Conservation (phyloP, 495 filamentous ascomycete genomes). For the Aspergillus indologenus region DNA sequence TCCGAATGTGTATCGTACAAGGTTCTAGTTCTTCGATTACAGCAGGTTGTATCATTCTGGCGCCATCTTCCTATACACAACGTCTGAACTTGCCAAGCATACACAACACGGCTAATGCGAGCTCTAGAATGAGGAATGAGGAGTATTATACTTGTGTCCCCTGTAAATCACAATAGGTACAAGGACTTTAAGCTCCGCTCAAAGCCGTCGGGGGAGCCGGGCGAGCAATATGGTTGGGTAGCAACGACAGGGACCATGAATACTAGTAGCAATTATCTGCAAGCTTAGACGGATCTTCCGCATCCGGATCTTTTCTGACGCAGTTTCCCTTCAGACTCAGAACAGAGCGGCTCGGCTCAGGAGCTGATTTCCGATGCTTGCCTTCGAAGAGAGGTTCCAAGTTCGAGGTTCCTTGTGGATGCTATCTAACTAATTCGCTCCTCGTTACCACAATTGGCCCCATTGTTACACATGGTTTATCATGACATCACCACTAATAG, state of each 20-base stretch:
- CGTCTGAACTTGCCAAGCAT: too few species aligned
- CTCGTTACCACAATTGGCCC: background rate
- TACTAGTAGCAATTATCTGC: background rate
- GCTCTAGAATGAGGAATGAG: too few species aligned
- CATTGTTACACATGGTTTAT: background rate
- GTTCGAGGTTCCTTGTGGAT: background rate
- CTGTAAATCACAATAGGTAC: background rate
- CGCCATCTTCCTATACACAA: too few species aligned
- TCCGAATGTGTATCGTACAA: too few species aligned
- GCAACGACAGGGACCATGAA: background rate
- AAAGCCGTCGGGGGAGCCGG: too few species aligned
- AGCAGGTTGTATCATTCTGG: too few species aligned
- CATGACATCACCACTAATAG: constrained; percentile 1
- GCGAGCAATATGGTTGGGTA: background rate
- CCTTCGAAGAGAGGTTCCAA: too few species aligned
- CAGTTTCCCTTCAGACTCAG: background rate
- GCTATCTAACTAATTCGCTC: background rate
- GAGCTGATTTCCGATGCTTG: background rate
- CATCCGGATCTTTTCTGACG: background rate
- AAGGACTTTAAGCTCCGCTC: background rate
- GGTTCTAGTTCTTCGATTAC: too few species aligned
- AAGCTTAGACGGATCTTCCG: background rate
- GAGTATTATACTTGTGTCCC: too few species aligned
- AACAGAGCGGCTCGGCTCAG: background rate
- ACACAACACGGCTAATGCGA: too few species aligned